Percentiles rank a stretch among this genome's conserved stretches.
Evolutionary conservation across 495 filamentous ascomycete species (phyloP).

Genomic region (Umbilicaria muhlenbergii): DNA sequence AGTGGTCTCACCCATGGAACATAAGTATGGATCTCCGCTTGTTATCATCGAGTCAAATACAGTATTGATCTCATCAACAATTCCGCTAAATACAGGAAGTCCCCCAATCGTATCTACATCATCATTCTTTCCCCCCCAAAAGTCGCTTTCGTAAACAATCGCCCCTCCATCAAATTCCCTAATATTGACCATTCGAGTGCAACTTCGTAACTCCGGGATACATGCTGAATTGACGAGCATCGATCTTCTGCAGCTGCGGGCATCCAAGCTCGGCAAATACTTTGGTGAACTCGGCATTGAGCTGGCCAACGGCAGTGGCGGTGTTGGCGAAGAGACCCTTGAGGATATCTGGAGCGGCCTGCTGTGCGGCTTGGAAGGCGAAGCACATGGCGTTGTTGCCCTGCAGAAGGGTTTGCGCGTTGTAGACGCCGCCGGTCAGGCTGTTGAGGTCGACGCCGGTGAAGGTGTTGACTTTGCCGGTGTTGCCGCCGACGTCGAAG

Average conservation of each 20-base stretch:
- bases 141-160: too few relatives aligned
- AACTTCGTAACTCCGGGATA: conserved; percentile 14
- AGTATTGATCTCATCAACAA: too few relatives aligned
- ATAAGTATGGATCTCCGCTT: too few relatives aligned
- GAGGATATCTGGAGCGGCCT: conserved; percentile 27
- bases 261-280: conserved; percentile 12
- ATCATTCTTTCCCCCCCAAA: too few relatives aligned
- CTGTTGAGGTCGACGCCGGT: conserved; percentile 30
- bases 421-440: conserved; percentile 36
- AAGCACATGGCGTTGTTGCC: conserved; percentile 34
- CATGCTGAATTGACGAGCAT: conserved; percentile 10
- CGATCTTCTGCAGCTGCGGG: conserved; percentile 12
- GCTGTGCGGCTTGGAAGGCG: conserved; percentile 23
- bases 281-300: conserved; percentile 4
- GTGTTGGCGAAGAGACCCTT: conserved; percentile 21
- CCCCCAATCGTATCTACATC: too few relatives aligned
- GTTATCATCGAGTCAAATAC: too few relatives aligned
- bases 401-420: conserved; percentile 22
- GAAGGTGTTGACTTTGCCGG: conserved; percentile 37
- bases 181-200: conserved; percentile 5
- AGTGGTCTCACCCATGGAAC: too few relatives aligned
- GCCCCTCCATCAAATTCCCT: too few relatives aligned
- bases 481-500: conserved; percentile 38
- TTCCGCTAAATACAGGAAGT: too few relatives aligned
- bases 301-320: conserved; percentile 14